Evolutionary conservation across 192 early-diverging fungal species (phyloP), one percentile per base, ranked within the genome.

Genomic region (Coemansia aciculifera): DNA sequence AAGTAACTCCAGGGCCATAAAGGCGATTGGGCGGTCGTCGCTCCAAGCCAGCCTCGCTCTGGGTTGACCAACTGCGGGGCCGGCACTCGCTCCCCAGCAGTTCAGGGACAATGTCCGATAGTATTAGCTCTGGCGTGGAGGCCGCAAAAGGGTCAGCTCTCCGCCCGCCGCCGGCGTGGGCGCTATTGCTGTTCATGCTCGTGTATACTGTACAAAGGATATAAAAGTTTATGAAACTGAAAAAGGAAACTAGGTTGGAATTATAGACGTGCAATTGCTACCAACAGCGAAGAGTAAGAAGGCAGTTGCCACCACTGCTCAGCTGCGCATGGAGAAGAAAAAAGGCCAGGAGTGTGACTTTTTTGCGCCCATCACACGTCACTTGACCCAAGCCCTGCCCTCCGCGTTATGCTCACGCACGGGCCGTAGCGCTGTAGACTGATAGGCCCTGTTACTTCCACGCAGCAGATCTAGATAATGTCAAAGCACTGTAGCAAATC

Each of bases 41-140:
- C 23, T 27, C 34, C 21, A 63, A 19, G 49, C 51, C 48, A 34
- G 38, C 49, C 5, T 66, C 65, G 54, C 64, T 43, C 38, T 60
- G 65, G 3, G 62, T 52, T 27, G 77, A 79, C 77, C 77, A 79
- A 66, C 77, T 79, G 21, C 77, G 77, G 5, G 77, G 72, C 34
- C 77, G 64, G 29, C 67, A 62, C n/a, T 68, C 72, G 44, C 59
- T 64, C 12, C 74, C 71, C 38, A 79, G 56, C 60, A 74, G 68
- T 48, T 65, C 64, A 24, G 70, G 59, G 11, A 78, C 40, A 51
- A 72, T 37, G 24, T 59, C 63, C 15, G 77, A 51, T 13, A 52
- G 49, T 27, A 79, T 65, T 27, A 79, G 65, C 61, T 79, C 77
- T 17, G 77, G 77, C 21, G 77, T 64, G 49, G 77, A 79, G 13